Conservation (phyloP, 129 eudicot species). For the Flaveria brownii region DNA sequence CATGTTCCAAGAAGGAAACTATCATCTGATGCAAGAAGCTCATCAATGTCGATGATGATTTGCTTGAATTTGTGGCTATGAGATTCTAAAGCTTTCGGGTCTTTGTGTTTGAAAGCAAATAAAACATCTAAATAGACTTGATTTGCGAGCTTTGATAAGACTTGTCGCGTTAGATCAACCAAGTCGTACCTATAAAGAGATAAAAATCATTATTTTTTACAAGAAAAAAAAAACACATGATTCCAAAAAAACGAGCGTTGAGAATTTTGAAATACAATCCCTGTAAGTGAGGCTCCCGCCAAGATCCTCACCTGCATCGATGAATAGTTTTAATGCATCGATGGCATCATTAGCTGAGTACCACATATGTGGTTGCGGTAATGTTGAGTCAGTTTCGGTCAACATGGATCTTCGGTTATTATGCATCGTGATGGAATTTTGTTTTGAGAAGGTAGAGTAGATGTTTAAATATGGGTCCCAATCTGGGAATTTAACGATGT, state of each 20-base stretch:
- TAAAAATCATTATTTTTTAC: not conserved
- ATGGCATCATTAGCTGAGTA: slow-evolving; percentile 64
- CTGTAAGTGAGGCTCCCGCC: slow-evolving; percentile 79
- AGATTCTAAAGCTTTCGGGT: slow-evolving; percentile 46
- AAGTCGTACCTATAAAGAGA: slow-evolving; percentile 81
- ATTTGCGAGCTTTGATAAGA: slow-evolving; percentile 86
- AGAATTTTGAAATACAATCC: slow-evolving; percentile 26
- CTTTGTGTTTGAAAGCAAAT: slow-evolving; percentile 57
- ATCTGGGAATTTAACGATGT: slow-evolving; percentile 84
- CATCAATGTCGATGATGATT: slow-evolving; percentile 74
- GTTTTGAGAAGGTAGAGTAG: slow-evolving; percentile 30
- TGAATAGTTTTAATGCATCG: slow-evolving; percentile 65
- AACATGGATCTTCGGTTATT: slow-evolving; percentile 47
- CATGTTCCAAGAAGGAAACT: slow-evolving; percentile 92
- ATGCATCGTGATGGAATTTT: slow-evolving; percentile 22
- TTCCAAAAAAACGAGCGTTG: not conserved
- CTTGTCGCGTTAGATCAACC: slow-evolving; percentile 94
- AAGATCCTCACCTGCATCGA: slow-evolving; percentile 69
- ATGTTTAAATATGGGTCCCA: slow-evolving; percentile 70
- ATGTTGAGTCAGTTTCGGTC: slow-evolving; percentile 46
- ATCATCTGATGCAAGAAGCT: slow-evolving; percentile 87
- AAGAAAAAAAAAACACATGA: not conserved
- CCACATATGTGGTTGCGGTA: slow-evolving; percentile 88
- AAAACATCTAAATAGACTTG: slow-evolving; percentile 74
- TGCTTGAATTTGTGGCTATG: slow-evolving; percentile 63